Evolutionary conservation across 31 red algal genomes (phyloP), one percentile per base, ranked within the genome.

Genomic region (Bonnemaisonia californica): DNA sequence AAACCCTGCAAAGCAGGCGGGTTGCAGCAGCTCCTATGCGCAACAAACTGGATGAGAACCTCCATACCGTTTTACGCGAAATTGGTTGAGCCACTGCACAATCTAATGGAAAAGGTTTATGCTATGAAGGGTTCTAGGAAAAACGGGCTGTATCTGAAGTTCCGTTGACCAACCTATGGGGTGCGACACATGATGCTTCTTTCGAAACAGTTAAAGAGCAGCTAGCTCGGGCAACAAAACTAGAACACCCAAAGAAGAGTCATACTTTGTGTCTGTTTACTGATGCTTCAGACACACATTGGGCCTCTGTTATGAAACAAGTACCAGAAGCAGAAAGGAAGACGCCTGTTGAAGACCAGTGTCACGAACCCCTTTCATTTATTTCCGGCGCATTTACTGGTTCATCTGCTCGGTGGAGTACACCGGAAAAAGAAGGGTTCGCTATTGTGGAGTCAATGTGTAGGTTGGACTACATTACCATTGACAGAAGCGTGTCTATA

Each of bases 351-450:
- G 26, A 69, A 8, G 64, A 69, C 3, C 64, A 1, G 33, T 7
- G 21, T 37, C 71, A 75, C 13, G 71, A 75, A 31, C 71, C 71
- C 4, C 1, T 75, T 4, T 75, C 23, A 31, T 75, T 75, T 24
- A 24, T 75, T 3, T 75, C 71, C 23, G 71, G 39, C 11, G 9
- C n/a, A 36, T 75, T 75, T 0, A 9, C 22, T 48, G 39, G 71
- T 21, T 4, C 39, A 0, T 75, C 22, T 26, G 21, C n/a, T n/a
- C n/a, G n/a, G n/a, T 66, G 36, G 60, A 51, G 24, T 29, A 36
- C 57, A 16, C 24, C 8, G 18, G 41, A 81, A 30, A 81, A 81
- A 40, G 60, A 65, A 81, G 77, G n/a, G 21, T 81, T 31, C 48
- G 62, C 77, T 2, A 35, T 81, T 9, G 58, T 66, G 19, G 77